Conservation (phyloP, 179 eudicot genomes). For the Amaranthus tricolor region DNA sequence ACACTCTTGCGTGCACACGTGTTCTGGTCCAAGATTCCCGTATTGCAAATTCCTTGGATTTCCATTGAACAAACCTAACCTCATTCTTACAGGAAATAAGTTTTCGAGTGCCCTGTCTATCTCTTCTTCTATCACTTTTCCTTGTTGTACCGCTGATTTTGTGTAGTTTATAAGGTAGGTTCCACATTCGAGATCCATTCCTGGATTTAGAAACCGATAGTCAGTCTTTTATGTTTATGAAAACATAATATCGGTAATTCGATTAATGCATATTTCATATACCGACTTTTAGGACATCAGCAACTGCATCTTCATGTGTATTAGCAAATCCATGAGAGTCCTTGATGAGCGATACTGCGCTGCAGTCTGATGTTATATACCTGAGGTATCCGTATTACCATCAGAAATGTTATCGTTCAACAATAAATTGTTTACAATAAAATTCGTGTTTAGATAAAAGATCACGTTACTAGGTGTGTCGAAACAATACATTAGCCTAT, state of each 20-base stretch:
- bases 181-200: conserved; percentile 95
- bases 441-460: conserved; percentile 1
- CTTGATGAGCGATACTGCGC: conserved; percentile 59
- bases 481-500: neutral
- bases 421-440: neutral
- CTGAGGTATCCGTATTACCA: conserved; percentile 23
- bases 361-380: conserved; percentile 63
- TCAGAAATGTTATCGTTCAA: too few species aligned
- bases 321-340: conserved; percentile 50
- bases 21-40: conserved; percentile 48
- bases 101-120: conserved; percentile 83
- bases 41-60: conserved; percentile 40
- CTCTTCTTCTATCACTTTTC: conserved; percentile 45
- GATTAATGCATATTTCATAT: conserved; percentile 4
- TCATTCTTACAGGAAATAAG: conserved; percentile 73
- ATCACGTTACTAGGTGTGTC: neutral
- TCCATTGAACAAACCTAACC: conserved; percentile 80
- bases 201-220: conserved; percentile 25
- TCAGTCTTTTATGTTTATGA: neutral
- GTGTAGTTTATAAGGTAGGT: conserved; percentile 59
- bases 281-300: conserved; percentile 78
- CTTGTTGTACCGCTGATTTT: conserved; percentile 65
- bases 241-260: neutral
- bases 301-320: conserved; percentile 56
- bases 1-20: conserved; percentile 61